These are phyloP conservation scores for Podila epicladia DNA, from an alignment of 192 early-diverging fungal species.

Conservation along the genomic window DNA sequence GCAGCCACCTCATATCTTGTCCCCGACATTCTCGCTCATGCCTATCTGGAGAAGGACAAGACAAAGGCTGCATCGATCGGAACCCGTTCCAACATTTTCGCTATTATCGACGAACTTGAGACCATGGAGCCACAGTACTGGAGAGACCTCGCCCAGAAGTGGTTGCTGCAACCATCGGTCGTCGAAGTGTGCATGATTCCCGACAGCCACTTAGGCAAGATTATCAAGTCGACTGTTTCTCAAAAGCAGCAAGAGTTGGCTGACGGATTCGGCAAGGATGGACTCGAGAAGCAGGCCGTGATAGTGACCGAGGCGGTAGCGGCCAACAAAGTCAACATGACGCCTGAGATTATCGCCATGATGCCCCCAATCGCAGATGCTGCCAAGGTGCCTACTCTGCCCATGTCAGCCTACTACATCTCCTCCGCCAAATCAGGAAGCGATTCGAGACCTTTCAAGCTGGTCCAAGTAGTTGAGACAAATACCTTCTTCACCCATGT, in stretches of 20 bases:
- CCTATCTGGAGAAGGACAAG: conserved; percentile 59
- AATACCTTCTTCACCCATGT: conserved; percentile 74
- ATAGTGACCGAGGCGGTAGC: conserved; percentile 38
- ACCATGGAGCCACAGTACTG: conserved; percentile 62
- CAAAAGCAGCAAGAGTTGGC: conserved; percentile 48
- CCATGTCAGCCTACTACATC: conserved; percentile 21
- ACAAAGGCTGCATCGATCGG: conserved; percentile 58
- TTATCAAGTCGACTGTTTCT: conserved; percentile 53
- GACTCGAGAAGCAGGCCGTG: conserved; percentile 57
- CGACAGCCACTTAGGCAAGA: conserved; percentile 57
- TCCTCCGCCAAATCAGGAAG: conserved; percentile 26
- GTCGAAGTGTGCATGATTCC: conserved; percentile 70
- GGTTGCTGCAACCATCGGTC: conserved; percentile 63
- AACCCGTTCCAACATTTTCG: conserved; percentile 63
- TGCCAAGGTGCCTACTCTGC: conserved; percentile 58
- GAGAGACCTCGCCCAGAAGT: conserved; percentile 60
- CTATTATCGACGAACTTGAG: conserved; percentile 64
- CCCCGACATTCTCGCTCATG: conserved; percentile 65
- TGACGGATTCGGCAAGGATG: conserved; percentile 53
- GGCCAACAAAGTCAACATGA: conserved; percentile 49
- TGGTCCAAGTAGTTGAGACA: conserved; percentile 68
- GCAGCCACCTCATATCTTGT: conserved; percentile 59
- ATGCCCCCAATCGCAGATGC: conserved; percentile 80
- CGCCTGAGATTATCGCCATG: conserved; percentile 52
- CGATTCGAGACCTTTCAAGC: conserved; percentile 54